These are phyloP conservation scores for Penstemon eatonii DNA, from an alignment of 257 asterid species.

Conservation along the genomic window DNA sequence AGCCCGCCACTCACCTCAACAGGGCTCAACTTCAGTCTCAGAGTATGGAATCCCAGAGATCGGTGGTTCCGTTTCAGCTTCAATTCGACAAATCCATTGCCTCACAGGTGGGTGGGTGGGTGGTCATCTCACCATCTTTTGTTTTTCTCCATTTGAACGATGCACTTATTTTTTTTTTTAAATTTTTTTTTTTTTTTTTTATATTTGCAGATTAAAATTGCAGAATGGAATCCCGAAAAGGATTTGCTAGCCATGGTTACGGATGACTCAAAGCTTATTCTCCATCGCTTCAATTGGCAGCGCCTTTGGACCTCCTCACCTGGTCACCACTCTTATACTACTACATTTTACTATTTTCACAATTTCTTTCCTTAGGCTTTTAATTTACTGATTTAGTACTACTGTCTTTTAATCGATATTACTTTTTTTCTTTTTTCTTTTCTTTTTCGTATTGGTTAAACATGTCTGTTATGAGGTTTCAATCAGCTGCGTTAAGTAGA, in stretches of 20 bases:
- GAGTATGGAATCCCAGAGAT: conserved; percentile 47
- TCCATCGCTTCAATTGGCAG: conserved; percentile 99
- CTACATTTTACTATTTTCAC: too few species aligned
- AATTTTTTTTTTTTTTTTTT: too few species aligned
- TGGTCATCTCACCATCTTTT: conserved; percentile 12
- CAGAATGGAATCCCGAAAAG: conserved; percentile 99
- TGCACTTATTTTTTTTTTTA: neutral
- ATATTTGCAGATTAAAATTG: conserved; percentile 65
- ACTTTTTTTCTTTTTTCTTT: too few species aligned
- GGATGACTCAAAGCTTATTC: conserved; percentile 82
- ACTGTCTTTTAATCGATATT: too few species aligned
- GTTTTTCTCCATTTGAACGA: neutral
- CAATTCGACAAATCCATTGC: conserved; percentile 92
- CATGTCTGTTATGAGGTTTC: neutral
- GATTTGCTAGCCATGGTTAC: conserved; percentile 94
- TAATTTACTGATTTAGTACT: too few species aligned
- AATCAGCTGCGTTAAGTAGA: neutral
- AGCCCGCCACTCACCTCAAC: neutral
- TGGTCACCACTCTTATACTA: conserved; percentile 41
- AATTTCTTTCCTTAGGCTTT: too few species aligned
- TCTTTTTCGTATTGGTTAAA: too few species aligned
- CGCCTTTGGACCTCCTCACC: conserved; percentile 87
- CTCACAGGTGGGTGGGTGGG: conserved; percentile 45
- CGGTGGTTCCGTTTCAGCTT: conserved; percentile 72
- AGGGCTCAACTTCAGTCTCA: conserved; percentile 33